phyloP scores from a whole-genome alignment of 2,329 filamentous ascomycete genomes.

The Phyllosticta paracitricarpa region DNA sequence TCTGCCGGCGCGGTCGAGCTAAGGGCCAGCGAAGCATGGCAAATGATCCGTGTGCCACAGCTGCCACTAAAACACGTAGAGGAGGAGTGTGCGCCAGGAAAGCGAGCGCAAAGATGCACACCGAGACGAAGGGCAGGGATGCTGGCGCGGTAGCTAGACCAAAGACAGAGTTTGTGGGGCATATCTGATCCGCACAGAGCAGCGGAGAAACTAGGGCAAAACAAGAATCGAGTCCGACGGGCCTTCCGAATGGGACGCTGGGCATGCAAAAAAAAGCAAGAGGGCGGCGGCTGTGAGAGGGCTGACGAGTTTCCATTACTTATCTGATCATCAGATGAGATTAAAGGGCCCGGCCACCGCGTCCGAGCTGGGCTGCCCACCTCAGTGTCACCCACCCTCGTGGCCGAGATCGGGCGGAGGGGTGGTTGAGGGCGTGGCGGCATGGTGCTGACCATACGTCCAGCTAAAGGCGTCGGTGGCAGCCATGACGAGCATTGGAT shows the following conservation, averaged over 20 bases:
- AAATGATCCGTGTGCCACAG: neutral
- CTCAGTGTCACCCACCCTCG: neutral
- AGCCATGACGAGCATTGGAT: neutral
- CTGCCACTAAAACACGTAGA: neutral
- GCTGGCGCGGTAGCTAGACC: neutral
- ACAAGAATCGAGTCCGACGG: neutral
- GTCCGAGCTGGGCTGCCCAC: neutral
- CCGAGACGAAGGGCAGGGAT: neutral
- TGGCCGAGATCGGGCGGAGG: neutral
- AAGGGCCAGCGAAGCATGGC: neutral
- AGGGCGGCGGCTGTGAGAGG: neutral
- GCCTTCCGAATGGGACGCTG: neutral
- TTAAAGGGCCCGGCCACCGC: neutral
- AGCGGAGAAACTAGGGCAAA: neutral
- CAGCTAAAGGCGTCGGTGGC: neutral
- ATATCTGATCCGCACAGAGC: constrained; percentile 8
- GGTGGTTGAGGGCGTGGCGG: neutral
- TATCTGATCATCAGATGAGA: constrained; percentile 12
- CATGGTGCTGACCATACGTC: neutral
- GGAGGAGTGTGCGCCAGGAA: neutral
- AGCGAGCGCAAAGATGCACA: neutral
- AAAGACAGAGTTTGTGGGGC: constrained; percentile 3
- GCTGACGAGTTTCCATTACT: neutral
- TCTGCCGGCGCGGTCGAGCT: neutral
- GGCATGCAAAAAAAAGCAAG: neutral